Base-by-base conservation (phyloP, 768 basidiomycete genomes). In the Xerocomus potaroensis region DNA sequence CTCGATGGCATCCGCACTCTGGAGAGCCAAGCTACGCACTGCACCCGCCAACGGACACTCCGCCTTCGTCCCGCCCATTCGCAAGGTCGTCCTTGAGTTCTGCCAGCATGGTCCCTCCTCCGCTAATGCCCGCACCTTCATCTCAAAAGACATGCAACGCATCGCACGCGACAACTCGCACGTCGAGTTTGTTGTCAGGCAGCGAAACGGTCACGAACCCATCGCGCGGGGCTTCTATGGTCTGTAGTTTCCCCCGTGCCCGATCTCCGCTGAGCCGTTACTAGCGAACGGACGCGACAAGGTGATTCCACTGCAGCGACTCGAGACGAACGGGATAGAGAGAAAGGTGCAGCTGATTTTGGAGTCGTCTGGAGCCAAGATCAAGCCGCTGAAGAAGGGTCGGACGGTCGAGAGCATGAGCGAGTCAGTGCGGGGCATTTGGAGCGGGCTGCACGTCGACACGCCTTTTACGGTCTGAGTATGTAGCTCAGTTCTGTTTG, bases 81-180 rank as follows among this genome's bases (percentile, higher is more conserved):
- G 88, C 46, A 93, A 91, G 61, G 73, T 95, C 50, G 89, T 95
- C 53, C 80, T 95, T 63, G 88, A 92, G 67, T 94, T 79, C 66
- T 91, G 91, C 68, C 83, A 93, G 59, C 79, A 78, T 44, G 87
- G 84, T 79, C 80, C 85, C 1, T 83, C 88, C 4, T 91, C 88
- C 1, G 67, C 75, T 36, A 81, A 81, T 59, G 74, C 87, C 7
- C 83, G 91, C 57, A 76, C 72, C 22, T 93, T 78, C 64, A 68
- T 95, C 59, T 65, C 72, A 59, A 80, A 77, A 45, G 72, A 81
- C 50, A 71, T 89, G 45, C 76, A 82, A 58, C 53, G 68, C 14
- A 69, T 92, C 50, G 91, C 91, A 6, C 73, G 72, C 45, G 64
- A 75, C 47, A 82, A 92, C 65, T 88, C 91, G 0, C 84, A 89